These are phyloP conservation scores for Porodaedalea pini DNA, from an alignment of 1,284 basidiomycete genomes.

Conservation along the genomic window DNA sequence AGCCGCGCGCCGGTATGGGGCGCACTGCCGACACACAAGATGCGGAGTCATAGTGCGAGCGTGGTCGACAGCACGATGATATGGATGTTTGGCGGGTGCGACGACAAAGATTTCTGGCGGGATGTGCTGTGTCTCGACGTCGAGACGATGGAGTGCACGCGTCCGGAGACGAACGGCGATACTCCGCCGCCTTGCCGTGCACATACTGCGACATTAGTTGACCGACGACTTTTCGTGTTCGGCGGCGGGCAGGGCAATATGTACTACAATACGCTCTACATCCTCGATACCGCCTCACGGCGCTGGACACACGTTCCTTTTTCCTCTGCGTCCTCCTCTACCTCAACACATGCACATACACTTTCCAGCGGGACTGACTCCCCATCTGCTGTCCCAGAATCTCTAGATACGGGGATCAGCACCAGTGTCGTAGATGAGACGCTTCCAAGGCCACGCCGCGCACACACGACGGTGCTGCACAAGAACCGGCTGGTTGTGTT, in stretches of 20 bases:
- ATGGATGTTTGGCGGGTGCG: constrained; percentile 89
- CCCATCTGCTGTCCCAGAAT: constrained; percentile 19
- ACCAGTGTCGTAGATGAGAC: constrained; percentile 8
- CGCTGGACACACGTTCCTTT: constrained; percentile 60
- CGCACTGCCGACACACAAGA: constrained; percentile 62
- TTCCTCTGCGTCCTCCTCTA: constrained; percentile 25
- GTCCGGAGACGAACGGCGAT: constrained; percentile 71
- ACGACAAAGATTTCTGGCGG: constrained; percentile 71
- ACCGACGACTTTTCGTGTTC: constrained; percentile 76
- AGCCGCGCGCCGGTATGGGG: constrained; percentile 82
- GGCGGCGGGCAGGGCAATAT: constrained; percentile 81
- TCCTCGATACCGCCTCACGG: constrained; percentile 76
- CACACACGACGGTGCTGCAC: constrained; percentile 82
- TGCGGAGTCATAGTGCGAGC: constrained; percentile 83
- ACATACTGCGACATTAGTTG: constrained; percentile 84
- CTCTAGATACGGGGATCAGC: constrained; percentile 9
- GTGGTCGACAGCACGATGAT: constrained; percentile 72
- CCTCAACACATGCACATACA: constrained; percentile 16
- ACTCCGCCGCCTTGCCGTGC: constrained; percentile 80
- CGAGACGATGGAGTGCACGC: constrained; percentile 88
- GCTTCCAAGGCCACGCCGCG: constrained; percentile 68
- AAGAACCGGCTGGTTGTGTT: constrained; percentile 79
- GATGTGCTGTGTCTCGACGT: constrained; percentile 87
- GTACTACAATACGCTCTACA: constrained; percentile 76
- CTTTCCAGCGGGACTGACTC: constrained; percentile 3